These are phyloP conservation scores for Penicillium janthinellum DNA, from an alignment of 2,329 filamentous ascomycete species.

Conservation along the genomic window DNA sequence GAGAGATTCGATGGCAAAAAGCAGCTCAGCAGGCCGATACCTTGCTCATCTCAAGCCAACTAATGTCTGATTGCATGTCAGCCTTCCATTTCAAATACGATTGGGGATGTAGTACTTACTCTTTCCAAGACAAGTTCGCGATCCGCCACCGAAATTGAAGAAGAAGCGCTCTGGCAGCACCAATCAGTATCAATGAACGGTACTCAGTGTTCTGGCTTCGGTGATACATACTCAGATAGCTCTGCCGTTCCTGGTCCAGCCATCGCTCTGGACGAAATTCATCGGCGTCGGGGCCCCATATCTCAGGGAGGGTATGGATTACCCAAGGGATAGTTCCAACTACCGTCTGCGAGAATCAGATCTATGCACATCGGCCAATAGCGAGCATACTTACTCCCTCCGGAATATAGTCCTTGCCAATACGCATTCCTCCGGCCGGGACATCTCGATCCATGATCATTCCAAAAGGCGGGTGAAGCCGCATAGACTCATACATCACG, in stretches of 20 bases:
- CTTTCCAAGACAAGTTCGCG: neutral
- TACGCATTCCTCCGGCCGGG: neutral
- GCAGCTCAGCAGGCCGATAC: neutral
- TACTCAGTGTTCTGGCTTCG: neutral
- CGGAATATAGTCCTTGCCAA: neutral
- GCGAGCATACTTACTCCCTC: neutral
- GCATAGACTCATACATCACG: slow-evolving; percentile 1
- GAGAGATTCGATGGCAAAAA: neutral
- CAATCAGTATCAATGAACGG: neutral
- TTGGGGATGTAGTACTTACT: neutral
- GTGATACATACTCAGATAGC: neutral
- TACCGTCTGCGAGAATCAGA: neutral
- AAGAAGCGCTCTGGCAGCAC: neutral
- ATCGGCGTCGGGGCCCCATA: neutral
- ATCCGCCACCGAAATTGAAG: neutral
- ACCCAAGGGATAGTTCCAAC: slow-evolving; percentile 2
- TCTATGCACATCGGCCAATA: neutral
- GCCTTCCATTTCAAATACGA: neutral
- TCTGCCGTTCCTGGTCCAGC: neutral
- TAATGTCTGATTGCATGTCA: neutral
- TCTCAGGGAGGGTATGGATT: neutral
- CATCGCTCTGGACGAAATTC: neutral
- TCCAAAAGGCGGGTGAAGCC: neutral
- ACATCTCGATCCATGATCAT: slow-evolving; percentile 1
- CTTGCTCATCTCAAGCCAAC: neutral